These are phyloP conservation scores for Puccinia sorghi DNA, from an alignment of 1,284 basidiomycete genomes.

Conservation along the genomic window DNA sequence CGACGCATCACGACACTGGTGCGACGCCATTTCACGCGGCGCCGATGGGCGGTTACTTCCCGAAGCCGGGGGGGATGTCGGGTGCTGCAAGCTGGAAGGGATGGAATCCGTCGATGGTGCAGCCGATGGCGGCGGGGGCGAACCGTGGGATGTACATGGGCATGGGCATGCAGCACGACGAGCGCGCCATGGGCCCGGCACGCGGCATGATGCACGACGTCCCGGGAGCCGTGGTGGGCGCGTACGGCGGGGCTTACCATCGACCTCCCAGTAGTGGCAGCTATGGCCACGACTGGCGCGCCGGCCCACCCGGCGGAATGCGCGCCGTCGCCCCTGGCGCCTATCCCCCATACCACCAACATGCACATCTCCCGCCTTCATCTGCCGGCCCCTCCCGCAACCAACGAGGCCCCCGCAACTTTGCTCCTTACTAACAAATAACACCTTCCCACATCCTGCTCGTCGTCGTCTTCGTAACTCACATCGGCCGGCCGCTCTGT, in stretches of 20 bases:
- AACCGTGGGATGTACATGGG: constrained; percentile 58
- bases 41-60: constrained; percentile 52
- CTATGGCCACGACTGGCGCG: constrained; percentile 41
- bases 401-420: constrained; percentile 44
- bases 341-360: constrained; percentile 38
- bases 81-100: constrained; percentile 41
- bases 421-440: constrained; percentile 41
- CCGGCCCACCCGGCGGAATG: constrained; percentile 24
- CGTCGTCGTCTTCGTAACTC: background rate
- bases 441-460: background rate
- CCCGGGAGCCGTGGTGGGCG: constrained; percentile 17
- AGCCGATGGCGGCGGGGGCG: constrained; percentile 31
- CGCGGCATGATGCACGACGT: constrained; percentile 36
- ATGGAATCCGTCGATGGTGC: constrained; percentile 72
- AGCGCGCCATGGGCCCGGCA: constrained; percentile 22
- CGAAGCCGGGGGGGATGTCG: constrained; percentile 63
- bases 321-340: constrained; percentile 17
- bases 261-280: background rate
- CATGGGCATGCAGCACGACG: constrained; percentile 60
- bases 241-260: constrained; percentile 20
- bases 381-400: constrained; percentile 18
- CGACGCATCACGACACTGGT: constrained; percentile 58
- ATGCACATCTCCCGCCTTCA: constrained; percentile 22
- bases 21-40: constrained; percentile 57
- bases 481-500: background rate